Base-by-base conservation (phyloP, 2,329 filamentous ascomycete genomes). In the Trichoderma aggressivum region DNA sequence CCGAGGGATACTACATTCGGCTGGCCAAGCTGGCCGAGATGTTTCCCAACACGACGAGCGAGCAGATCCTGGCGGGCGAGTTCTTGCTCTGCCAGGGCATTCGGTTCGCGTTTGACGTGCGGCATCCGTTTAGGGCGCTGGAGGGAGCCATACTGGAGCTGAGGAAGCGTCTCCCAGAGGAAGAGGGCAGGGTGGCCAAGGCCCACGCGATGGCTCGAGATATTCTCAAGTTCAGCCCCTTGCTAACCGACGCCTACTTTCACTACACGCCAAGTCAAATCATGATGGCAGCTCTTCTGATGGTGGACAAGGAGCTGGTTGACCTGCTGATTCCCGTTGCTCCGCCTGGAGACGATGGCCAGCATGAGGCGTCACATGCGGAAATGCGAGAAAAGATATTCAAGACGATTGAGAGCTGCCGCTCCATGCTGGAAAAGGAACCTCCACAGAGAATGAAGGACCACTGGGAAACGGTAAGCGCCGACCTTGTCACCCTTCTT, bases 161-260 rank as follows among this genome's bases (percentile, higher is more conserved):
- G 63, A 84, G 90, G 71, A 88, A 91, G 59, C 85, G 92, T 30
- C 86, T 88, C 0, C 87, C 90, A 28, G 88, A 90, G 2, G 87
- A 90, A 64, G 85, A 85, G 62, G 76, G 80, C 11, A 82, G 86
- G 30, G 82, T 89, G 34, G 82, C 82, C 62, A 85, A 85, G 12
- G 93, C 93, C 0, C 94, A 97, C 78, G 85, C 85, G n/a, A 87
- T 86, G 66, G 92, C 94, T 0, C 88, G 92, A 55, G 88, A 90
- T 24, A 86, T 93, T 60, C 87, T 97, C 69, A 93, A 93, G 78
- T 91, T 90, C 69, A 92, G 93, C 71, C 92, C 94, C 0, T 84
- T 97, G 64, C 87, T 98, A 73, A 97, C 95, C 30, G 96, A 99
- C 77, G 94, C 89, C n/a, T 98, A 98, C 83, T 98, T 98, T 82